Base-by-base conservation (phyloP, 495 filamentous ascomycete genomes). In the Thermothielavioides terrestris region DNA sequence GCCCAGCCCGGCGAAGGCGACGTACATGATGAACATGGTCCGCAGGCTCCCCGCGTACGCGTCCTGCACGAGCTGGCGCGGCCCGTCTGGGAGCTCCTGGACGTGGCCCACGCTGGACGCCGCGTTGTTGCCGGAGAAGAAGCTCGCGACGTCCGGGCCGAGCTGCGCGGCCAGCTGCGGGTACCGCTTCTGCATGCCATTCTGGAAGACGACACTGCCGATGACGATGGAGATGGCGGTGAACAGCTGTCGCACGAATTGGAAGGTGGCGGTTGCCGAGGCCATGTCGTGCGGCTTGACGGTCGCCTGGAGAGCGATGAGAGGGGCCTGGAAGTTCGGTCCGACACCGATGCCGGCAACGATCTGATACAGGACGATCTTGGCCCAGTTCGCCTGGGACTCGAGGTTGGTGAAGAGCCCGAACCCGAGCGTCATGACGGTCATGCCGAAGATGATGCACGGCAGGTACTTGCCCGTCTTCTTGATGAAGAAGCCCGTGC, bases 121-220 rank as follows among this genome's bases (percentile, higher is more conserved):
- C 3, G 82, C 77, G 37, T 77, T 79, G 18, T 58, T 57, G 8
- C 76, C 76, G 1, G 69, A 70, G 4, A 79, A 65, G 14, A 65
- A 60, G 0, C 58, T 47, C 0, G 74, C 76, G 2, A 66, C 49
- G 2, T 69, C 61, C 0, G 69, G 67, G 0, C 75, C 75, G 6
- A 79, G 62, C 18, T 70, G 45, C 17, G 60, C 48, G 6, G 68
- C 17, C 2, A 76, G 60, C 0, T 23, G 37, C 4, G 63, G 59
- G 27, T 73, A 67, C 46, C 73, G 71, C 34, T 63, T 64, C 53
- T 72, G 55, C 73, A 76, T 76, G 32, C 61, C 62, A 57, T 86
- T 86, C 61, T 84, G 78, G 67, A 94, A 94, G 25, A 95, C 79
- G 2, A 89, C 85, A 12, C 85, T 79, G 14, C 89, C 89, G 21